Evolutionary conservation across 352 stramenopile species (phyloP).

Genomic region (Peronospora belbahrii): DNA sequence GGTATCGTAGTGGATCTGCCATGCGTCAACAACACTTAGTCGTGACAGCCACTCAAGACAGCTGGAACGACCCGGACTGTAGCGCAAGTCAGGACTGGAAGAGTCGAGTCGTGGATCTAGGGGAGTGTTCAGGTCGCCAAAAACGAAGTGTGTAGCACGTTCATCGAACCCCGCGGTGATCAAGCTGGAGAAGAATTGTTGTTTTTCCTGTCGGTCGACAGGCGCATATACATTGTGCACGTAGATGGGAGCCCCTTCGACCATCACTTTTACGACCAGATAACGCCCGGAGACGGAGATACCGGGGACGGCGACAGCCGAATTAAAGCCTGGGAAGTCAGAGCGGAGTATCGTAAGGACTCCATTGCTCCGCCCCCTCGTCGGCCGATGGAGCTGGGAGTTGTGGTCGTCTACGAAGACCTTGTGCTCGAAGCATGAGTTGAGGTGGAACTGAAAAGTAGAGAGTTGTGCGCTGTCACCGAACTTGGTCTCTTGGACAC

Average conservation of each 20-base stretch:
- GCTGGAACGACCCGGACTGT: too few species aligned
- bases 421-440: background rate
- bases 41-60: too few species aligned
- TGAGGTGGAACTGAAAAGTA: background rate
- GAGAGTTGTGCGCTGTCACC: background rate
- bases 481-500: slow-evolving; percentile 1
- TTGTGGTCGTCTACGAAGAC: background rate
- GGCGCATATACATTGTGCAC: background rate
- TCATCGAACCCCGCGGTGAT: background rate
- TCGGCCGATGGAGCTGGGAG: background rate
- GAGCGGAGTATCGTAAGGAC: background rate
- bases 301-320: background rate
- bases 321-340: background rate
- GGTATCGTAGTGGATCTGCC: too few species aligned
- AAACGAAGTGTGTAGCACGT: background rate
- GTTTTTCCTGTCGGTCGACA: background rate
- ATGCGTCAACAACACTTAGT: background rate
- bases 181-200: background rate
- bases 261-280: background rate
- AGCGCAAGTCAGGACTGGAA: background rate
- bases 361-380: background rate
- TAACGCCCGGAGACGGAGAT: background rate
- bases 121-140: background rate
- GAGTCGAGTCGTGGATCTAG: background rate
- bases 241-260: background rate